Evolutionary conservation across 208 protist genomes (phyloP).

Genomic region (Spongospora subterranea): DNA sequence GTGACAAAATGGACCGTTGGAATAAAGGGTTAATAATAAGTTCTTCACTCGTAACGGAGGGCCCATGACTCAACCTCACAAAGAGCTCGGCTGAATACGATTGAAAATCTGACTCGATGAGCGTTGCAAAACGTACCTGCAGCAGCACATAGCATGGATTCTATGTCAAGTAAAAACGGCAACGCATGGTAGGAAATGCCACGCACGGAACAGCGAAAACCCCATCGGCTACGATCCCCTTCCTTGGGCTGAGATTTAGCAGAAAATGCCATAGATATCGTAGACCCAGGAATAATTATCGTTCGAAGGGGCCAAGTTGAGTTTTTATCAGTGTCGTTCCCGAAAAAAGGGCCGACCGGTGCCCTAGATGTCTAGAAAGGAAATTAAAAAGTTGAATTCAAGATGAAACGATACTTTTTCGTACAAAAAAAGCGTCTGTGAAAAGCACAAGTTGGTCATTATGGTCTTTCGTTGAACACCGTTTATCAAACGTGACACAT

Average conservation of each 20-base stretch:
- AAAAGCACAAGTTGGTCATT: neutral
- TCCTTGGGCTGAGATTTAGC: neutral
- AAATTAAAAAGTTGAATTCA: neutral
- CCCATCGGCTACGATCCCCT: constrained; percentile 22
- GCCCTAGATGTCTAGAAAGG: neutral
- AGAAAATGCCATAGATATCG: neutral
- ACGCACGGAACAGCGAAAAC: constrained; percentile 13
- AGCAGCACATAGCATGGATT: constrained; percentile 11
- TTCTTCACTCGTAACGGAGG: neutral
- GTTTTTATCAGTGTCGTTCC: neutral
- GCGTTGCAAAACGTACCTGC: neutral
- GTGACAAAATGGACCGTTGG: neutral
- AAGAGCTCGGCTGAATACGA: neutral
- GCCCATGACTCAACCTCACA: neutral
- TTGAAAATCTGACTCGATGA: neutral
- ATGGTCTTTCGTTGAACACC: constrained; percentile 37
- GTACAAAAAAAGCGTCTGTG: no score
- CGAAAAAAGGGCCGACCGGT: constrained; percentile 46
- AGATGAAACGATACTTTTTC: neutral
- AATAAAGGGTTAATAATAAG: neutral
- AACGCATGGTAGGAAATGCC: neutral
- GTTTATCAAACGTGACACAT: constrained; percentile 1
- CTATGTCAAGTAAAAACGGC: neutral
- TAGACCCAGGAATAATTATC: constrained; percentile 14
- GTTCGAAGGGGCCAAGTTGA: neutral